Conservation (phyloP, 108 stramenopile genomes). For the Cyclotella cryptica region DNA sequence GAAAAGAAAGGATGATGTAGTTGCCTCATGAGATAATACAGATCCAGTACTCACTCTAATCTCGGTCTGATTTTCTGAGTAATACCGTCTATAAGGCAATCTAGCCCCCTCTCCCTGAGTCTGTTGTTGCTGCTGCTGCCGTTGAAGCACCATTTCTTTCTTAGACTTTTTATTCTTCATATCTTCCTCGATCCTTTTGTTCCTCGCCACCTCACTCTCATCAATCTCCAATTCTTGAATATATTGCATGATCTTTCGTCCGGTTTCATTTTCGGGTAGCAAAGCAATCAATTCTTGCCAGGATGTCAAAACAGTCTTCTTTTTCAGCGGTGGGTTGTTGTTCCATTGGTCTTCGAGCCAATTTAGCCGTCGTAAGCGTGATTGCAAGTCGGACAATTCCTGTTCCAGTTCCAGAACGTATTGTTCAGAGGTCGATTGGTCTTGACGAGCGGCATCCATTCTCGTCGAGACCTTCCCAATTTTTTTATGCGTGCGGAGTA, state of each 20-base stretch:
- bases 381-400: conserved; percentile 66
- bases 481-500: conserved; percentile 81
- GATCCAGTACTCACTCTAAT: conserved; percentile 63
- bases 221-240: conserved; percentile 67
- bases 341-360: conserved; percentile 62
- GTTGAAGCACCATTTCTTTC: conserved; percentile 21
- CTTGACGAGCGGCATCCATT: conserved; percentile 62
- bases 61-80: conserved; percentile 66
- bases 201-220: conserved; percentile 57
- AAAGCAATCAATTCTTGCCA: conserved; percentile 35
- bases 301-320: conserved; percentile 30
- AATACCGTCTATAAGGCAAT: conserved; percentile 82
- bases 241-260: conserved; percentile 55
- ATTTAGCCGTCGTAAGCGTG: conserved; percentile 63
- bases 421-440: conserved; percentile 65
- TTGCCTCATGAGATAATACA: background rate
- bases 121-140: conserved; percentile 14
- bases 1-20: no score
- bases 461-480: conserved; percentile 77
- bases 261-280: conserved; percentile 46
- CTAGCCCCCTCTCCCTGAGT: conserved; percentile 37
- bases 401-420: background rate
- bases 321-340: conserved; percentile 31
- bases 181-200: conserved; percentile 63
- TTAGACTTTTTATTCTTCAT: conserved; percentile 30